Evolutionary conservation across 2,329 filamentous ascomycete species (phyloP).

Genomic region (Ilyonectria robusta): DNA sequence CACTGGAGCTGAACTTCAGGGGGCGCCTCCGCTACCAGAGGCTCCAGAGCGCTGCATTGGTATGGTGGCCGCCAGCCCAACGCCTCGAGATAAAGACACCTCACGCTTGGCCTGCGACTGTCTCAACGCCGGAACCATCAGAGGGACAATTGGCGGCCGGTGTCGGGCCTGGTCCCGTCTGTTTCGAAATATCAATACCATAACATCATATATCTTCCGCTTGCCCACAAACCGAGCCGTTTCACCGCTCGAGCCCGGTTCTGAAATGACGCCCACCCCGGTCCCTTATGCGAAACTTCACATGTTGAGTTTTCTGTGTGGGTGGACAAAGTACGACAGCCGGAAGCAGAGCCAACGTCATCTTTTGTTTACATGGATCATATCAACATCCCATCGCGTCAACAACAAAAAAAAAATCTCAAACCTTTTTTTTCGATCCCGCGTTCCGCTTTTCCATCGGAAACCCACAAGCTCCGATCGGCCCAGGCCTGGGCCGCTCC

Average conservation of each 20-base stretch:
- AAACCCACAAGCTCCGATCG: constrained; percentile 7
- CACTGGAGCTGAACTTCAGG: constrained; percentile 8
- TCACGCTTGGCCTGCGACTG: neutral
- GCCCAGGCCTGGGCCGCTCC: constrained; percentile 4
- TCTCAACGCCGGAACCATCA: neutral
- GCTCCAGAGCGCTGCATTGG: neutral
- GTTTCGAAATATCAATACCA: constrained; percentile 9
- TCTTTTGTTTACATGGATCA: constrained; percentile 28
- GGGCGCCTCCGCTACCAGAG: constrained; percentile 8
- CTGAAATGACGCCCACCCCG: constrained; percentile 28
- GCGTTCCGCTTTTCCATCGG: constrained; percentile 19
- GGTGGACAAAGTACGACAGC: neutral
- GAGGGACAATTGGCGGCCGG: constrained; percentile 1
- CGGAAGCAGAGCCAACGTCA: constrained; percentile 20
- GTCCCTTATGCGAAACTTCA: constrained; percentile 30
- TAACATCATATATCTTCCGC: constrained; percentile 3
- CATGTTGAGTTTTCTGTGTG: constrained; percentile 16
- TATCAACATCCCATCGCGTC: constrained; percentile 13
- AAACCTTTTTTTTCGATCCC: constrained; percentile 7
- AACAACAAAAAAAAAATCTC: neutral
- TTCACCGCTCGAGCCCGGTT: constrained; percentile 19
- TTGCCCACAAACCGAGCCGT: constrained; percentile 8
- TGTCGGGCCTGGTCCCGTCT: neutral
- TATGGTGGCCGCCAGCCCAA: neutral
- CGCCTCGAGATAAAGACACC: neutral